Evolutionary conservation across 208 protist species (phyloP), one percentile per base, ranked within the genome.

Genomic region (Vickermania ingenoplastis): DNA sequence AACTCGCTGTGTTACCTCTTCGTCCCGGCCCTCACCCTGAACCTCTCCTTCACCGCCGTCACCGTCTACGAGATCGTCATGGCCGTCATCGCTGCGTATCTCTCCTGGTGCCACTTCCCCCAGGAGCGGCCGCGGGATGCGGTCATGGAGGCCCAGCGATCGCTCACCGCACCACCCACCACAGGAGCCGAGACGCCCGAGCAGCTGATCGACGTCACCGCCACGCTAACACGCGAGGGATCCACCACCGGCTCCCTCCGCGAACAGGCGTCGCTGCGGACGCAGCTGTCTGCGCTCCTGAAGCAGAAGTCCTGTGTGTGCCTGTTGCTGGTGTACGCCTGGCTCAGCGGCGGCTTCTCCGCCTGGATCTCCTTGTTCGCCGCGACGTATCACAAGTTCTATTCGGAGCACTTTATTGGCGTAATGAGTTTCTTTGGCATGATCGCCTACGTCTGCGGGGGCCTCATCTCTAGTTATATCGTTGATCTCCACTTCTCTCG

Each of bases 321-420:
- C 60, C 79, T 93, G n/a, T 68, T 88, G 13, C 24, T 80, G 14
- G 81, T 93, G 27, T 93, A 93, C 77, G 77, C 77, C 45, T 93
- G 86, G 83, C 70, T 83, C 21, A 81, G 79, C 74, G 86, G 86
- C 49, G 86, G 83, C 23, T 93, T 89, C 61, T 75, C 80, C 0
- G 86, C 83, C 2, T 93, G 86, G 83, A 83, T 89, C 41, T 91
- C 83, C 0, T 81, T 93, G 56, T 93, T 93, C 57, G 80, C 79
- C 13, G 86, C 71, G 13, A 91, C 79, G 17, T 89, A 88, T 58
- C 69, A 74, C 11, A 65, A 71, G 36, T 80, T 79, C 61, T 89
- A 79, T 55, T 65, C 57, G 3, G 76, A 85, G 41, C 57, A 63
- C 51, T 91, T 93, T 70, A 89, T 93, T 58, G 86, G 86, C 26